Evolutionary conservation across 2,329 filamentous ascomycete genomes (phyloP), one percentile per base, ranked within the genome.

Genomic region (Penicillium sp.): DNA sequence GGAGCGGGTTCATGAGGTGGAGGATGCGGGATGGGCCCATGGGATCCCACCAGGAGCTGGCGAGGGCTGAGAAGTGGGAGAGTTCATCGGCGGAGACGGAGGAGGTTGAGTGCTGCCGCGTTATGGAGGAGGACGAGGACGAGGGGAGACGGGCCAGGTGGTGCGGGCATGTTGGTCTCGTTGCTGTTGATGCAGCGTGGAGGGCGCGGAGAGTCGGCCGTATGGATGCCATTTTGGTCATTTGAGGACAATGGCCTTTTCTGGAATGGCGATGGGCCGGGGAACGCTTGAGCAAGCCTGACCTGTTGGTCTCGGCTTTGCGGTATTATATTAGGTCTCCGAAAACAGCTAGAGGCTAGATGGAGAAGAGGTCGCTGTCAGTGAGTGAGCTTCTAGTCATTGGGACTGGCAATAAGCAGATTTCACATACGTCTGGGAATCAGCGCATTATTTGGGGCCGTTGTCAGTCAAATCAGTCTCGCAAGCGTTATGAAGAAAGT

Each of bases 1-100:
- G 92, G 48, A 96, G 86, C 1, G 95, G 95, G 79, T 99, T 98
- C 94, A 99, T 98, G 67, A 96, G 88, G 77, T 99, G 95, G 2
- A 99, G 87, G 59, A 97, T 87, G 41, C 94, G 88, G 4, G 92
- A 97, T 6, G 94, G 89, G 54, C 95, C 95, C 73, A 96, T 88
- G 1, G 94, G 91, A 77, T 98, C 93, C 95, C 95, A 99, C 95
- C 95, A 99, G 70, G 89, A 89, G 66, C 90, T 91, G 65, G 95
- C 95, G 71, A 99, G 91, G 63, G 88, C 87, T 72, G 92, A 92
- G 85, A 99, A 99, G 81, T 99, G 95, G 17, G 90, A 90, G 65
- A 99, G 87, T 81, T 99, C 94, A 66, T 89, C 86, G 55, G 90
- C 85, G 70, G 96, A 96, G 77, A 99, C 91, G 57, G 91, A 92